These are phyloP conservation scores for Backusella westeae DNA, from an alignment of 192 early-diverging fungal species.

Conservation along the genomic window DNA sequence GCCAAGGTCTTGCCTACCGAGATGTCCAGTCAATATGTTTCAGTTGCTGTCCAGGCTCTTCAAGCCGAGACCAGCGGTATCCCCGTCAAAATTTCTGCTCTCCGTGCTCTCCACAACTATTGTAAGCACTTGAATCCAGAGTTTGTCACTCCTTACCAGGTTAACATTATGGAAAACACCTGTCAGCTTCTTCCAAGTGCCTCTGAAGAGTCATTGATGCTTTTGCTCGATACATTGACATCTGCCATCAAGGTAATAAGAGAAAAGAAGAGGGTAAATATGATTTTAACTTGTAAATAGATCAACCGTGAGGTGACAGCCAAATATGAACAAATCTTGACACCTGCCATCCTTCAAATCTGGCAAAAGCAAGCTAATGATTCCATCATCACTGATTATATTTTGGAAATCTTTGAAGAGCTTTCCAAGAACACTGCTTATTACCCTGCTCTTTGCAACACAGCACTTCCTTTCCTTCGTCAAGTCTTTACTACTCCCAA, in stretches of 20 bases:
- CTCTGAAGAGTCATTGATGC: slow-evolving; percentile 63
- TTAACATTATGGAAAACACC: slow-evolving; percentile 59
- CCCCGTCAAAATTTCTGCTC: slow-evolving; percentile 68
- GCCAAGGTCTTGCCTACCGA: slow-evolving; percentile 64
- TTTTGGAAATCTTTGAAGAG: slow-evolving; percentile 76
- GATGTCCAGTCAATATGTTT: slow-evolving; percentile 69
- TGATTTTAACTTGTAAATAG: slow-evolving; percentile 25
- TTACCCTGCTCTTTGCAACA: slow-evolving; percentile 63
- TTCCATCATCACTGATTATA: slow-evolving; percentile 68
- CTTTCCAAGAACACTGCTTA: slow-evolving; percentile 68
- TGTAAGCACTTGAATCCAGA: slow-evolving; percentile 50
- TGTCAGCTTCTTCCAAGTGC: slow-evolving; percentile 53
- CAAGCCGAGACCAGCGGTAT: slow-evolving; percentile 44
- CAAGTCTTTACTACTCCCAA: slow-evolving; percentile 48
- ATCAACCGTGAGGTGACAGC: slow-evolving; percentile 73
- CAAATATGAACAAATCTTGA: slow-evolving; percentile 67
- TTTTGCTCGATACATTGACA: slow-evolving; percentile 67
- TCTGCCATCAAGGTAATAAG: slow-evolving; percentile 55
- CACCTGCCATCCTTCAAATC: slow-evolving; percentile 70
- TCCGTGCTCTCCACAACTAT: slow-evolving; percentile 65
- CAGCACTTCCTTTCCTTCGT: slow-evolving; percentile 70
- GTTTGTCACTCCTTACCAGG: slow-evolving; percentile 53
- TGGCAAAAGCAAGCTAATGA: slow-evolving; percentile 79
- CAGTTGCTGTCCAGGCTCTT: slow-evolving; percentile 74
- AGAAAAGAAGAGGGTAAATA: neutral